Evolutionary conservation across 805 yeast genomes (phyloP).

Genomic region (Wickerhamiella qilinensis): DNA sequence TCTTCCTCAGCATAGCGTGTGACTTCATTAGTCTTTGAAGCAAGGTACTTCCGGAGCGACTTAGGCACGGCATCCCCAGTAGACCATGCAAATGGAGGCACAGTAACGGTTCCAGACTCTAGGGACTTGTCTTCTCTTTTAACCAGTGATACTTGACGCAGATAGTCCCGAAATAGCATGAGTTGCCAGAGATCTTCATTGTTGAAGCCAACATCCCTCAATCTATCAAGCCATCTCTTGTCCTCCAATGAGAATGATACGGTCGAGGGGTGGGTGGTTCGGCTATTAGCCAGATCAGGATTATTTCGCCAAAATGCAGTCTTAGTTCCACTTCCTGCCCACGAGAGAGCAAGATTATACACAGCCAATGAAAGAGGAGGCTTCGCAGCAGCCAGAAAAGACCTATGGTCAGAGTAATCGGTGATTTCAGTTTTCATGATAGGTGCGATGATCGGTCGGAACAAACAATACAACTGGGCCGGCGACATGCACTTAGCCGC

Average conservation of each 20-base stretch:
- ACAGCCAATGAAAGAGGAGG: constrained; percentile 51
- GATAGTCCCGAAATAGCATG: constrained; percentile 50
- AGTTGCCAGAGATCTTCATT: constrained; percentile 74
- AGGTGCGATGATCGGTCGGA: constrained; percentile 66
- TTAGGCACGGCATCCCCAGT: background rate
- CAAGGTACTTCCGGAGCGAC: background rate
- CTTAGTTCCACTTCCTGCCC: constrained; percentile 53
- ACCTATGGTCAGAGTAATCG: constrained; percentile 45
- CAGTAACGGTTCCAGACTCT: background rate
- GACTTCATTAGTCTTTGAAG: background rate
- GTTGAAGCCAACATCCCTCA: constrained; percentile 56
- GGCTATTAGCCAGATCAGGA: constrained; percentile 1
- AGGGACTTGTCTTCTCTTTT: background rate
- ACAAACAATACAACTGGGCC: constrained; percentile 70
- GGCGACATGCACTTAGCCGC: constrained; percentile 45
- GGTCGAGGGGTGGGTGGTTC: background rate
- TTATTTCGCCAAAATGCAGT: constrained; percentile 61
- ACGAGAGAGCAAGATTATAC: constrained; percentile 43
- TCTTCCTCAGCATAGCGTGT: background rate
- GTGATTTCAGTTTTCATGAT: constrained; percentile 64
- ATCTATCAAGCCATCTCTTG: constrained; percentile 42
- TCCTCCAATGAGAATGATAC: constrained; percentile 18
- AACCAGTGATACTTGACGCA: constrained; percentile 25
- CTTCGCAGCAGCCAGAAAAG: constrained; percentile 46
- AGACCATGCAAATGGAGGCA: background rate